These are phyloP conservation scores for Balamuthia mandrillaris DNA, from an alignment of 208 protist genomes.

Conservation along the genomic window DNA sequence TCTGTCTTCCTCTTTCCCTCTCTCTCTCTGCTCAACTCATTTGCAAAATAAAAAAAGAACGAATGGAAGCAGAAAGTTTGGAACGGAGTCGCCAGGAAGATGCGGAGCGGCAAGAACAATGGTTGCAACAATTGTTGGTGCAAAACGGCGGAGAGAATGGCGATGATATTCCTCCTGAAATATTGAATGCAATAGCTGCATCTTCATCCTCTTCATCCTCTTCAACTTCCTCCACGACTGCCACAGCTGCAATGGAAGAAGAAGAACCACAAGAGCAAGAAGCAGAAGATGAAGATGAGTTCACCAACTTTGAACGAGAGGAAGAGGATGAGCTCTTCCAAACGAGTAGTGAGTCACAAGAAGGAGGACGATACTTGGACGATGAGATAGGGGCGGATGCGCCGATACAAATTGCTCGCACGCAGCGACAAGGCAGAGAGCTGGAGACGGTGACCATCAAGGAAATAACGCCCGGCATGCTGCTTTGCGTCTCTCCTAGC, in stretches of 20 bases:
- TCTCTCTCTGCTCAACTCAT: too few relatives aligned
- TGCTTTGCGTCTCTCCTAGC: neutral
- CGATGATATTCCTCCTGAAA: too few relatives aligned
- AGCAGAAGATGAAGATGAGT: neutral
- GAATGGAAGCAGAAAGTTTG: too few relatives aligned
- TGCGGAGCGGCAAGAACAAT: too few relatives aligned
- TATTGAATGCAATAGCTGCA: too few relatives aligned
- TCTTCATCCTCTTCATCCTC: too few relatives aligned
- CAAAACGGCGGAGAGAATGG: too few relatives aligned
- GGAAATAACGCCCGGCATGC: constrained; percentile 23
- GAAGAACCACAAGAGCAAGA: constrained; percentile 25
- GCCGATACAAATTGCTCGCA: constrained; percentile 6
- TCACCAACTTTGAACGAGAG: neutral
- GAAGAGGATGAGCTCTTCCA: neutral
- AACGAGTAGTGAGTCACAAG: neutral
- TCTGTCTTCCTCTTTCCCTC: too few relatives aligned
- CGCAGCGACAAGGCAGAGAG: neutral
- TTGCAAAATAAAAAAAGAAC: too few relatives aligned
- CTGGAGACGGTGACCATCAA: constrained; percentile 3
- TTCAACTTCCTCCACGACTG: too few relatives aligned
- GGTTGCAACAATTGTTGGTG: too few relatives aligned
- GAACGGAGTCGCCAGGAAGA: too few relatives aligned
- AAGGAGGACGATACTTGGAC: constrained; percentile 13
- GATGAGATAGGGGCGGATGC: constrained; percentile 38
- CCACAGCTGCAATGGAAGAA: neutral